Conservation (phyloP, 1,284 basidiomycete genomes). For the Cystobasidium pallidum region DNA sequence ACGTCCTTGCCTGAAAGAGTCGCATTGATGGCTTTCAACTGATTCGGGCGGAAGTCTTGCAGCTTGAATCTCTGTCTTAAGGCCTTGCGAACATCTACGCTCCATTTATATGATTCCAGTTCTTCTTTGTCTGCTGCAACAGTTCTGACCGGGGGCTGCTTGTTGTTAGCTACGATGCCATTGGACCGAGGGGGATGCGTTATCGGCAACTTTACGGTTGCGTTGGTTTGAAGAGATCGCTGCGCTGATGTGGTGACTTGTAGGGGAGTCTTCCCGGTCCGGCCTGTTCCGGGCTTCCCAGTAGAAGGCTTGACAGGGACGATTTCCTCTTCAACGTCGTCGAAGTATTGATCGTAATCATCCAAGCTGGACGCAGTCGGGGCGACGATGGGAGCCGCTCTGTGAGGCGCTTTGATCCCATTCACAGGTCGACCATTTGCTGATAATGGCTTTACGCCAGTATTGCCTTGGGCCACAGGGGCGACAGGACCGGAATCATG, state of each 20-base stretch:
- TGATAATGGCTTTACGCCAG: background rate
- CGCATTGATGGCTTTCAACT: slow-evolving; percentile 82
- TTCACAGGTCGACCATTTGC: background rate
- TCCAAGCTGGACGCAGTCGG: background rate
- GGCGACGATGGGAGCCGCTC: background rate
- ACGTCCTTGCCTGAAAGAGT: slow-evolving; percentile 81
- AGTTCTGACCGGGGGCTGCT: slow-evolving; percentile 3
- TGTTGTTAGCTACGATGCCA: background rate
- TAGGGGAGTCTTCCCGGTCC: slow-evolving; percentile 2
- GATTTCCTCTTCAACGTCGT: background rate
- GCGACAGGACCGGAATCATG: too few relatives aligned
- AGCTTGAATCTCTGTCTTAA: slow-evolving; percentile 72
- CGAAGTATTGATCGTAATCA: slow-evolving; percentile 8
- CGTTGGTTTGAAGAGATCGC: background rate
- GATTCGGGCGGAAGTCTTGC: slow-evolving; percentile 74
- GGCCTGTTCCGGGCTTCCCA: background rate
- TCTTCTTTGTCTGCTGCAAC: background rate
- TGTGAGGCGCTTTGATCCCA: background rate
- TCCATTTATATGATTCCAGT: slow-evolving; percentile 58
- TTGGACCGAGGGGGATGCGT: too few relatives aligned
- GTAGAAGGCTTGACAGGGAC: background rate
- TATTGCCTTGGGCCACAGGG: background rate
- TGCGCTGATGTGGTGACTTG: slow-evolving; percentile 16
- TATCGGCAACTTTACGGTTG: slow-evolving; percentile 4
- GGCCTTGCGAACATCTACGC: slow-evolving; percentile 65